phyloP scores from a whole-genome alignment of 140 eudicot species.

The Anethum foeniculum region DNA sequence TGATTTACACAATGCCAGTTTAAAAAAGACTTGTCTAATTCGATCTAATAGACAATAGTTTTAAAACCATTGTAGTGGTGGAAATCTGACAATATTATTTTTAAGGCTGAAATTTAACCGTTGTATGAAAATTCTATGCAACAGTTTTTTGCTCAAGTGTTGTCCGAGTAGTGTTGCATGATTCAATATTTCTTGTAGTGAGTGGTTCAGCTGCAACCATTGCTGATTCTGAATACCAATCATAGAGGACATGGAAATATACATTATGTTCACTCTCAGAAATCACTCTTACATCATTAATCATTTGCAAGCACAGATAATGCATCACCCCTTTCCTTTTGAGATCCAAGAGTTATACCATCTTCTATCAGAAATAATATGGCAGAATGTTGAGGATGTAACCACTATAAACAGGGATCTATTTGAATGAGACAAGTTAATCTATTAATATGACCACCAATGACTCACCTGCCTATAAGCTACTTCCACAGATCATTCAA shows the following conservation, averaged over 20 bases:
- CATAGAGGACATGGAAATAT: slow-evolving; percentile 51
- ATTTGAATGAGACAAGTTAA: background rate
- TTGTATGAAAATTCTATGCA: too few relatives aligned
- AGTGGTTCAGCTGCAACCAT: slow-evolving; percentile 44
- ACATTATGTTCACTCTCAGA: slow-evolving; percentile 46
- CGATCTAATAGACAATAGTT: too few relatives aligned
- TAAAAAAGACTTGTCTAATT: too few relatives aligned
- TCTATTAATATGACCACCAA: background rate
- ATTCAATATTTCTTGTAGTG: too few relatives aligned
- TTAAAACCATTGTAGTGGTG: too few relatives aligned
- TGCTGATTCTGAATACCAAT: slow-evolving; percentile 72
- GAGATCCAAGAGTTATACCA: slow-evolving; percentile 36
- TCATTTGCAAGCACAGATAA: slow-evolving; percentile 63
- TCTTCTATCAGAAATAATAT: slow-evolving; percentile 39
- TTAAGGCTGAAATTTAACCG: too few relatives aligned
- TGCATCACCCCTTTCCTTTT: slow-evolving; percentile 44
- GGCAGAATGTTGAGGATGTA: slow-evolving; percentile 8
- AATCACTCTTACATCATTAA: slow-evolving; percentile 37
- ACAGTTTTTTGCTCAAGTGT: too few relatives aligned
- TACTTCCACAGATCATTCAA: slow-evolving; percentile 54
- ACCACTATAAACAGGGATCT: background rate
- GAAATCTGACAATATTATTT: too few relatives aligned
- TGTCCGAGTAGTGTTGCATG: too few relatives aligned
- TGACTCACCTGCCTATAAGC: slow-evolving; percentile 63
- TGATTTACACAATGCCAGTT: too few relatives aligned